A percentile compares a stretch with the other conserved stretches of the same genome.
Evolutionary conservation across 2,329 filamentous ascomycete genomes (phyloP).

Genomic region (Blumeria hordei): DNA sequence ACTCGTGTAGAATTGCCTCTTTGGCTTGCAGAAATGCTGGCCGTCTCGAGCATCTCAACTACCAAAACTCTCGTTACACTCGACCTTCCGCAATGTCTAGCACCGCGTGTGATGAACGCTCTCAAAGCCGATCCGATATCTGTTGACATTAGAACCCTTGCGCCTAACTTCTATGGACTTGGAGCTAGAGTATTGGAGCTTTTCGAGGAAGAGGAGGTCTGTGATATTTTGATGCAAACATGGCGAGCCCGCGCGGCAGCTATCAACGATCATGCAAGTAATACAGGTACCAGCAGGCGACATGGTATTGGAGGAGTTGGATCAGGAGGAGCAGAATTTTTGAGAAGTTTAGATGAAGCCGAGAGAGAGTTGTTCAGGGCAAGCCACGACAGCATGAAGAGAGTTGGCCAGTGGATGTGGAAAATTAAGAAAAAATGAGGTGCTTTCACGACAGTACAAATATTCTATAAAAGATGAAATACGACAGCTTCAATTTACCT

Average conservation of each 20-base stretch:
- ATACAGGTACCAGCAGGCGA: conserved; percentile 48
- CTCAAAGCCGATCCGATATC: conserved; percentile 73
- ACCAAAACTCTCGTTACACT: conserved; percentile 45
- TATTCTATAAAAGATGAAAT: too few relatives aligned
- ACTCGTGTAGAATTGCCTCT: conserved; percentile 66
- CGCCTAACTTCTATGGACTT: conserved; percentile 69
- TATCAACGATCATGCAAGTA: conserved; percentile 72
- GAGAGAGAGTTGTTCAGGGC: conserved; percentile 56
- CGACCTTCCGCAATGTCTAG: conserved; percentile 56
- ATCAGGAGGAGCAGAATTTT: conserved; percentile 54
- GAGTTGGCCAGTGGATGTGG: conserved; percentile 43
- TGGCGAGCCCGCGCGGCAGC: conserved; percentile 64
- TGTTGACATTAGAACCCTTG: conserved; percentile 62
- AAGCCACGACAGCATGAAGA: conserved; percentile 49
- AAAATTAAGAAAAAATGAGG: conserved; percentile 14
- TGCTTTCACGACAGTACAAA: background rate
- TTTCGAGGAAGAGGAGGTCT: conserved; percentile 69
- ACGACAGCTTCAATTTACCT: too few relatives aligned
- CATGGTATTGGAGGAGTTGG: conserved; percentile 46
- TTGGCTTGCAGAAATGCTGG: conserved; percentile 89
- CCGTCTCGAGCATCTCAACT: conserved; percentile 30
- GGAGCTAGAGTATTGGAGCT: conserved; percentile 70
- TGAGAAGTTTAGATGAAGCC: conserved; percentile 71
- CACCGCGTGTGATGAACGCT: conserved; percentile 61
- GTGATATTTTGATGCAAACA: conserved; percentile 47